A percentile compares a stretch with the other conserved stretches of the same genome.
These are phyloP conservation scores for Ganoderma lingzhi DNA, from an alignment of 1,284 basidiomycete genomes.

Conservation along the genomic window DNA sequence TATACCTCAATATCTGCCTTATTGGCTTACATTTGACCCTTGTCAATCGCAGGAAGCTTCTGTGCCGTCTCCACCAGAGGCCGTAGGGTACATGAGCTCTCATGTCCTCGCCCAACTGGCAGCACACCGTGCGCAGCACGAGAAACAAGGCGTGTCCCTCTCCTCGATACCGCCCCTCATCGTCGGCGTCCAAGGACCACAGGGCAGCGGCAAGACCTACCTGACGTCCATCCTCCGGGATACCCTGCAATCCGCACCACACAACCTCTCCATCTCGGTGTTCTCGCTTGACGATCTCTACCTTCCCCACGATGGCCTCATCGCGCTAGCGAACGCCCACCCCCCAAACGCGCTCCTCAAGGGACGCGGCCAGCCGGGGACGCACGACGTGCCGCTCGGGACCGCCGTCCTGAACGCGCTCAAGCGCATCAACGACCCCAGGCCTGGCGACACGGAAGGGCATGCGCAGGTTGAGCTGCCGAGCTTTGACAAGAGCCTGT, in stretches of 20 bases:
- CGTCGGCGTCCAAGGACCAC: constrained; percentile 87
- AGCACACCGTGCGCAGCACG: constrained; percentile 35
- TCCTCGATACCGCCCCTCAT: constrained; percentile 60
- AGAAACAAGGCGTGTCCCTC: not conserved
- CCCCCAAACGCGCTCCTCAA: constrained; percentile 71
- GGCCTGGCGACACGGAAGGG: constrained; percentile 11
- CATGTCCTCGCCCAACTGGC: constrained; percentile 54
- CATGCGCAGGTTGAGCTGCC: constrained; percentile 66
- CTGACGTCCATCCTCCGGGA: constrained; percentile 64
- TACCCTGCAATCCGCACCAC: constrained; percentile 55
- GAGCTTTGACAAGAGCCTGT: constrained; percentile 87
- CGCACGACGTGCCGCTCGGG: constrained; percentile 82
- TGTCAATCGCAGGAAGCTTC: not conserved
- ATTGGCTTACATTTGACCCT: not conserved
- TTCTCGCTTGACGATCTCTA: constrained; percentile 91
- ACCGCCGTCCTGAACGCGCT: constrained; percentile 58
- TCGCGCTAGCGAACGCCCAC: constrained; percentile 58
- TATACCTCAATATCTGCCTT: not conserved
- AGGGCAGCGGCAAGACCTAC: constrained; percentile 86
- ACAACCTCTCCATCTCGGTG: constrained; percentile 66
- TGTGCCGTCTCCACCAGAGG: not conserved
- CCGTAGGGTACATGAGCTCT: constrained; percentile 48
- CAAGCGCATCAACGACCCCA: constrained; percentile 51
- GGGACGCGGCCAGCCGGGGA: constrained; percentile 89
- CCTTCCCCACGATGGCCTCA: constrained; percentile 69